Evolutionary conservation across 495 filamentous ascomycete species (phyloP), one percentile per base, ranked within the genome.

Genomic region (Tuber brumale): DNA sequence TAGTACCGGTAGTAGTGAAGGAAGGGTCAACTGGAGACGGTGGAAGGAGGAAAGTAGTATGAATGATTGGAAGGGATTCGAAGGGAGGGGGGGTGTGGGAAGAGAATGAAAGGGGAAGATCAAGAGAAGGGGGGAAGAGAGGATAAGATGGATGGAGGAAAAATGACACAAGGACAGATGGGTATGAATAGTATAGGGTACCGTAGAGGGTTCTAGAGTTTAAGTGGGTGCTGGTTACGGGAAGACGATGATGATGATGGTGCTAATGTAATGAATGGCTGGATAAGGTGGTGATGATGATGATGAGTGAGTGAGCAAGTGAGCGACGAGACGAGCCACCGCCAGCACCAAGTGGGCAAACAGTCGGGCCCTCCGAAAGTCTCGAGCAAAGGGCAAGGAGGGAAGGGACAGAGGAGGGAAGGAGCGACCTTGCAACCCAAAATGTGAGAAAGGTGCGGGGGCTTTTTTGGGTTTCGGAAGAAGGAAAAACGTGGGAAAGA

Each of bases 401-500:
- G 39, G 69, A 77, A 77, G 75, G 37, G 75, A 70, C 23, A 70
- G 77, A 77, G 70, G 70, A 75, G 76, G 70, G 78, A 80, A 72
- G 76, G 76, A 79, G 73, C 72, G 77, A 79, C 78, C 78, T 79
- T 73, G 78, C 78, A 75, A 80, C 76, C 78, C 78, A 79, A 76
- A 79, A 80, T 80, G 78, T 73, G 79, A 80, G 77, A 80, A 51
- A 42, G 44, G 77, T 80, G 78, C 78, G 78, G 78, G 78, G 76
- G 72, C 69, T 73, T 80, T 80, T 80, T 80, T 79, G 78, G 78
- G 76, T 80, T 80, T 75, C 76, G 76, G 78, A 73, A 79, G 70
- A 79, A 71, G 45, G 70, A 79, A 80, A 80, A 80, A 80, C 78
- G 76, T 80, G 78, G 78, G 72, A 80, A 73, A 76, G 75, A 81